Evolutionary conservation across 768 basidiomycete species (phyloP).

Genomic region (Kockovaella imperatae): DNA sequence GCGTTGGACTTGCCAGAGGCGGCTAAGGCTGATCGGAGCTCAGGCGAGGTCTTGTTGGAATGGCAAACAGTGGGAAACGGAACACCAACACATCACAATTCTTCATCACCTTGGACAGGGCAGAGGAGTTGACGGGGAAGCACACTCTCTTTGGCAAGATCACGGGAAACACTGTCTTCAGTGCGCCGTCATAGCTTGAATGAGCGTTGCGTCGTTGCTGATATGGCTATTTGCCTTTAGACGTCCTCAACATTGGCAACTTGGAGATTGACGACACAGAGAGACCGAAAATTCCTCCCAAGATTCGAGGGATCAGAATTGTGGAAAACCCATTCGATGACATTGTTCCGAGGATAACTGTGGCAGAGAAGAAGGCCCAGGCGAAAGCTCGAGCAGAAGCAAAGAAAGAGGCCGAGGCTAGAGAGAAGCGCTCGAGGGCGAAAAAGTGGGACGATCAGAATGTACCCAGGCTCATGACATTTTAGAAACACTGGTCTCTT

Average conservation of each 20-base stretch:
- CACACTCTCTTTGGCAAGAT: slow-evolving; percentile 87
- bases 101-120: slow-evolving; percentile 85
- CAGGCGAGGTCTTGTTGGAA: slow-evolving; percentile 80
- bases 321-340: slow-evolving; percentile 91
- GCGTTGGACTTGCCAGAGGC: neutral
- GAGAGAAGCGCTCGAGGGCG: slow-evolving; percentile 57
- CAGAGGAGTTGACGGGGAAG: slow-evolving; percentile 87
- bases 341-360: slow-evolving; percentile 92
- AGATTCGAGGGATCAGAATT: slow-evolving; percentile 75
- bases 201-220: neutral
- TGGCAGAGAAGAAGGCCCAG: slow-evolving; percentile 79
- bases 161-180: slow-evolving; percentile 42
- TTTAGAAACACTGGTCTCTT: slow-evolving; percentile 79
- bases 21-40: slow-evolving; percentile 1
- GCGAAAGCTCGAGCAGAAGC: slow-evolving; percentile 54
- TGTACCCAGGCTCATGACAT: slow-evolving; percentile 2
- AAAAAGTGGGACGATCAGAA: slow-evolving; percentile 62
- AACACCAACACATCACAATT: slow-evolving; percentile 92
- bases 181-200: slow-evolving; percentile 29
- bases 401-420: slow-evolving; percentile 29
- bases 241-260: slow-evolving; percentile 84
- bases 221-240: slow-evolving; percentile 46
- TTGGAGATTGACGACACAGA: slow-evolving; percentile 50
- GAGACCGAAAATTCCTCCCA: slow-evolving; percentile 63
- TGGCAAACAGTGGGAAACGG: slow-evolving; percentile 84